These are phyloP conservation scores for Aspergillus fischeri DNA, from an alignment of 2,329 filamentous ascomycete species.

Conservation along the genomic window DNA sequence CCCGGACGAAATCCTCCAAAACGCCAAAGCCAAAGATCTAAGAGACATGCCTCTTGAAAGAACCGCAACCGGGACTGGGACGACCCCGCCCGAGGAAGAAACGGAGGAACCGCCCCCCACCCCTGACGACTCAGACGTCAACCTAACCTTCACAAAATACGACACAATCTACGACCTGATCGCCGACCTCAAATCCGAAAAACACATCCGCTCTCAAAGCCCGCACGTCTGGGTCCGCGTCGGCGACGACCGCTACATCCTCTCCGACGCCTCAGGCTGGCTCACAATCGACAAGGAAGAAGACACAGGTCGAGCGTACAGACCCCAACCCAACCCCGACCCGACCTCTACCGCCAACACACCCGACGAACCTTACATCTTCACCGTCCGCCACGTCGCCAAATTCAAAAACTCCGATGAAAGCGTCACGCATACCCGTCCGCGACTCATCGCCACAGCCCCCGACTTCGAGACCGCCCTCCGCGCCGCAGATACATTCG, in stretches of 20 bases:
- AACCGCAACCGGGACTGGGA: no score
- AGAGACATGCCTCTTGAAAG: constrained; percentile 28
- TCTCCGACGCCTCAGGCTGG: constrained; percentile 63
- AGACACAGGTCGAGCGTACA: neutral
- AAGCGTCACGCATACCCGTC: constrained; percentile 60
- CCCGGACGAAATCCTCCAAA: constrained; percentile 69
- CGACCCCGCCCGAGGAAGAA: constrained; percentile 39
- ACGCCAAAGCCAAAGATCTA: constrained; percentile 62
- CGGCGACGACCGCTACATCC: constrained; percentile 64
- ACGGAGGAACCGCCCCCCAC: constrained; percentile 12
- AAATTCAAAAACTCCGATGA: constrained; percentile 24
- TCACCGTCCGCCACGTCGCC: constrained; percentile 31
- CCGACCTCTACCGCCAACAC: neutral
- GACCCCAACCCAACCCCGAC: neutral
- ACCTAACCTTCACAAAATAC: constrained; percentile 82
- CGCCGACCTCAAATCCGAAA: constrained; percentile 72
- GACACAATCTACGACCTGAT: constrained; percentile 88
- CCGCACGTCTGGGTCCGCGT: constrained; percentile 78
- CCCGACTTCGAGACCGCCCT: constrained; percentile 70
- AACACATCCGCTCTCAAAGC: constrained; percentile 73
- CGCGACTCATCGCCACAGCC: constrained; percentile 63
- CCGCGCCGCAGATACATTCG: constrained; percentile 80
- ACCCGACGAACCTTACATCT: constrained; percentile 13
- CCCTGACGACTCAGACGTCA: constrained; percentile 29
- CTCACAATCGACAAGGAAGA: constrained; percentile 45